Percentiles rank a stretch among this genome's conserved stretches.
These are phyloP conservation scores for Rhododendron kiyosumense DNA, from an alignment of 148 eudicot genomes.

Conservation along the genomic window DNA sequence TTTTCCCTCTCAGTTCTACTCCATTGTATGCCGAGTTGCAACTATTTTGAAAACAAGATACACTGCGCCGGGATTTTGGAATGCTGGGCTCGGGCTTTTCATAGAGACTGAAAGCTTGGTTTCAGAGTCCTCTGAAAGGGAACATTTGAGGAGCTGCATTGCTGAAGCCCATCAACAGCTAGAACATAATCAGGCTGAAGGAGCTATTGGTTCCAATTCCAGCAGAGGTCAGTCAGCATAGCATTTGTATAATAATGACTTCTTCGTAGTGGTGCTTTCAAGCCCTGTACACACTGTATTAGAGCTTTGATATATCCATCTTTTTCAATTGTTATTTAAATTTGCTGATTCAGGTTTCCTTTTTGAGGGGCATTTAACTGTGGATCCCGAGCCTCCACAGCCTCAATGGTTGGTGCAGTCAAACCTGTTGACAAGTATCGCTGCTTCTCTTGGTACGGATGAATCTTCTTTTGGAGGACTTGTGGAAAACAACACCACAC, in stretches of 20 bases:
- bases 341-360: slow-evolving; percentile 40
- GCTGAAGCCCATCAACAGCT: slow-evolving; percentile 37
- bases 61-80: slow-evolving; percentile 75
- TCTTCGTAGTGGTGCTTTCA: not conserved
- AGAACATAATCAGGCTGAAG: slow-evolving; percentile 33
- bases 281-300: not conserved
- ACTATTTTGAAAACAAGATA: slow-evolving; percentile 79
- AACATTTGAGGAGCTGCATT: slow-evolving; percentile 50
- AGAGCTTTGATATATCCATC: not conserved
- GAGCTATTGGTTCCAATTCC: not conserved
- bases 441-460: slow-evolving; percentile 28
- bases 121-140: slow-evolving; percentile 33
- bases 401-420: slow-evolving; percentile 77
- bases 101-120: slow-evolving; percentile 41
- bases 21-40: slow-evolving; percentile 74
- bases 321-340: not conserved
- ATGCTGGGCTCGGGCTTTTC: slow-evolving; percentile 69
- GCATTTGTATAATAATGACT: not conserved
- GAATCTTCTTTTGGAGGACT: slow-evolving; percentile 19
- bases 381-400: slow-evolving; percentile 83
- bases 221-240: slow-evolving; percentile 23
- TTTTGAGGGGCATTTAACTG: slow-evolving; percentile 93
- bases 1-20: slow-evolving; percentile 38
- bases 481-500: slow-evolving; percentile 1
- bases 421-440: slow-evolving; percentile 51